These are phyloP conservation scores for Antitrichia curtipendula DNA, from an alignment of 225 moss, liverwort and hornwort species.

Conservation along the genomic window DNA sequence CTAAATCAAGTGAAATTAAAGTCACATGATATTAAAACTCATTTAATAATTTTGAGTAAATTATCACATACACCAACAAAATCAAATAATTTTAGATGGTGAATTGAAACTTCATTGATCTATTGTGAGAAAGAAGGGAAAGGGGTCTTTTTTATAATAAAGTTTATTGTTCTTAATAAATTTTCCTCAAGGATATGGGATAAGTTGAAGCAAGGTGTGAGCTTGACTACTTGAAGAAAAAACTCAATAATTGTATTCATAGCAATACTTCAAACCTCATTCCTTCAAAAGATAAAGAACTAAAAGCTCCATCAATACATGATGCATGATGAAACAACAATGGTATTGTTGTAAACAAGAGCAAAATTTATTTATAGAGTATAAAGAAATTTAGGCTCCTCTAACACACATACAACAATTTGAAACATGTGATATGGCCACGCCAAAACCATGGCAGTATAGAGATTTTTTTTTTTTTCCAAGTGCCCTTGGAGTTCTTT, in stretches of 20 bases:
- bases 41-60: neutral
- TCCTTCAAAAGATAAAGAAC: neutral
- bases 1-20: neutral
- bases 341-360: neutral
- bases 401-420: fast-evolving
- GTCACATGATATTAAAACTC: neutral
- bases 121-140: fast-evolving
- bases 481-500: fast-evolving
- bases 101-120: neutral
- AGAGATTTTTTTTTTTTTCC: neutral
- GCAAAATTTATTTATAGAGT: too few relatives aligned
- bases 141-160: neutral
- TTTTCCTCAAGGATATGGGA: fast-evolving
- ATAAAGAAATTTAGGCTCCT: neutral
- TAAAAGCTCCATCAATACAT: neutral
- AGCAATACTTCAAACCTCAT: neutral
- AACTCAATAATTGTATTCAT: neutral
- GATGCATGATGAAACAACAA: fast-evolving
- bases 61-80: neutral
- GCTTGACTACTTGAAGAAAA: neutral
- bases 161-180: neutral
- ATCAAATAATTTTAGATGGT: neutral
- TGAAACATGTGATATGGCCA: fast-evolving
- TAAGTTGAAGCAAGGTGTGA: neutral
- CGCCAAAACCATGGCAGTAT: fast-evolving